phyloP scores from a whole-genome alignment of 2,329 filamentous ascomycete species.

The Talaromyces atroroseus region DNA sequence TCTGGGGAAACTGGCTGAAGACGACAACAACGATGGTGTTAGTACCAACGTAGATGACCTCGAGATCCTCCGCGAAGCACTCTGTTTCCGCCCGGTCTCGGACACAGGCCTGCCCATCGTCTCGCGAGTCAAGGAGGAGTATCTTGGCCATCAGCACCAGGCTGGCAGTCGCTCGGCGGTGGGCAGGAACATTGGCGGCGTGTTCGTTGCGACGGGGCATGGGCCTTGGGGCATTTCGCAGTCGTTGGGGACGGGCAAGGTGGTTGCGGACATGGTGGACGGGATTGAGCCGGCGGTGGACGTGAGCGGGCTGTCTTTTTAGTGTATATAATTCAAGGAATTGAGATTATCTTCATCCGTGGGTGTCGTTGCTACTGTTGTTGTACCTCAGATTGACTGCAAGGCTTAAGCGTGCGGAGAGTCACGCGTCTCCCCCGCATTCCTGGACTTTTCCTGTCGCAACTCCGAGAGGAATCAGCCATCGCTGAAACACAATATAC shows the following conservation, averaged over 20 bases:
- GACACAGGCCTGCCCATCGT: slow-evolving; percentile 60
- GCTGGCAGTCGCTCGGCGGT: slow-evolving; percentile 42
- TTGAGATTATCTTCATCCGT: no score
- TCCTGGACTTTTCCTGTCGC: no score
- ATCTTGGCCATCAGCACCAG: slow-evolving; percentile 41
- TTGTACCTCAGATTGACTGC: no score
- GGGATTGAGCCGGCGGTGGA: slow-evolving; percentile 55
- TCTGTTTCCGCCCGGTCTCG: slow-evolving; percentile 71
- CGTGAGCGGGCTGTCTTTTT: slow-evolving; percentile 48
- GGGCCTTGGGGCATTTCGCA: slow-evolving; percentile 69
- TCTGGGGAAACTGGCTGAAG: slow-evolving; percentile 25
- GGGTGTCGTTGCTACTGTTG: no score
- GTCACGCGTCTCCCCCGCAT: no score
- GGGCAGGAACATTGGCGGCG: slow-evolving; percentile 49
- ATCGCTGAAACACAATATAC: no score
- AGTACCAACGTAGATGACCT: slow-evolving; percentile 46
- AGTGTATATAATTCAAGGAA: neutral
- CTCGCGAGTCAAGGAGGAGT: slow-evolving; percentile 50
- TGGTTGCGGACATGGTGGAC: slow-evolving; percentile 65
- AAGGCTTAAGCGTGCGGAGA: no score
- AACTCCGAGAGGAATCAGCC: no score
- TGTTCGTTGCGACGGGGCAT: slow-evolving; percentile 67
- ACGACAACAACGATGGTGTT: slow-evolving; percentile 14
- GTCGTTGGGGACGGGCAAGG: slow-evolving; percentile 62
- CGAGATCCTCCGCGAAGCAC: slow-evolving; percentile 57